phyloP scores from a whole-genome alignment of 768 basidiomycete genomes.

The Tephrocybe sp. region DNA sequence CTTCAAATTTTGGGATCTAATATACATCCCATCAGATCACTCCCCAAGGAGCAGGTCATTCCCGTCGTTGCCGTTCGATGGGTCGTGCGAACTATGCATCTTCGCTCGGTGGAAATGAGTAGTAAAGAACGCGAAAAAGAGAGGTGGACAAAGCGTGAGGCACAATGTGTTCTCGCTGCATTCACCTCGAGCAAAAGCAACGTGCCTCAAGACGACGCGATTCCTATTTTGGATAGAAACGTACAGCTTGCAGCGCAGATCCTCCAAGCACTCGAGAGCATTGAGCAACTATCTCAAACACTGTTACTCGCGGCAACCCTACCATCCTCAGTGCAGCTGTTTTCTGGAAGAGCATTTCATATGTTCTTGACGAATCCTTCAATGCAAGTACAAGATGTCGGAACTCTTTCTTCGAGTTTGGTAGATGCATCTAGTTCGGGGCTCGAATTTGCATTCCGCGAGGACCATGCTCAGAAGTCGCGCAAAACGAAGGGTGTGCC shows the following conservation, averaged over 20 bases:
- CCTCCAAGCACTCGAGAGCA: conserved; percentile 53
- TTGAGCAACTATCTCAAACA: conserved; percentile 59
- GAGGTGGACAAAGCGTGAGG: conserved; percentile 67
- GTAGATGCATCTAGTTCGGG: conserved; percentile 48
- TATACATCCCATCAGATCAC: conserved; percentile 38
- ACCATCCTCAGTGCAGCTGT: conserved; percentile 41
- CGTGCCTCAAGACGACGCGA: conserved; percentile 16
- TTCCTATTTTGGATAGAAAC: conserved; percentile 53
- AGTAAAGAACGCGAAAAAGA: conserved; percentile 64
- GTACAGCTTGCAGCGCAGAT: conserved; percentile 69
- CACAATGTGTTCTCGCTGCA: conserved; percentile 53
- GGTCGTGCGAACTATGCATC: conserved; percentile 50
- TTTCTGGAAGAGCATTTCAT: conserved; percentile 67
- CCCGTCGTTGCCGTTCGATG: conserved; percentile 61
- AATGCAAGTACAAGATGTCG: conserved; percentile 18
- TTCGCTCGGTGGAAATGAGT: conserved; percentile 46
- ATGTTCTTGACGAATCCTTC: conserved; percentile 36
- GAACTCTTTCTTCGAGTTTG: conserved; percentile 29
- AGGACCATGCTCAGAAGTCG: conserved; percentile 39
- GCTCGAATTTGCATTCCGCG: conserved; percentile 46
- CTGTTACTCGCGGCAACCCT: conserved; percentile 52
- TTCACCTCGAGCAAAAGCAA: conserved; percentile 29
- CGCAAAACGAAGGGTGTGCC: conserved; percentile 29
- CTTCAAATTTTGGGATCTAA: conserved; percentile 58
- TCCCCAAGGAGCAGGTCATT: conserved; percentile 46